A percentile compares a stretch with the other conserved stretches of the same genome.
phyloP scores from a whole-genome alignment of 2,329 filamentous ascomycete species.

The Aaosphaeria arxii region DNA sequence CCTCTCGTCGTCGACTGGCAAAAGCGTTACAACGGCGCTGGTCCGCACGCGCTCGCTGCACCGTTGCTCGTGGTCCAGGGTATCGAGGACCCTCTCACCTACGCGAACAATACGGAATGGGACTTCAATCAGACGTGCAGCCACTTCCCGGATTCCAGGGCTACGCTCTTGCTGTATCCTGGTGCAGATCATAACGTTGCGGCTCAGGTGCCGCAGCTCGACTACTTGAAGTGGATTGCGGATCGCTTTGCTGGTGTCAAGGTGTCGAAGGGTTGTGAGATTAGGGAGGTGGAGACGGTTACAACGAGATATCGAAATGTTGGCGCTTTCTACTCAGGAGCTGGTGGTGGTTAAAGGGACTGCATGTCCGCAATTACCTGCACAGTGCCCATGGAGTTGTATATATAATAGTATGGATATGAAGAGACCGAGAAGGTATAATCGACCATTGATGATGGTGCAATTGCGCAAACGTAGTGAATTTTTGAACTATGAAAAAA shows the following conservation, averaged over 20 bases:
- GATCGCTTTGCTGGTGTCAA: slow-evolving; percentile 11
- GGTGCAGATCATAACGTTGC: slow-evolving; percentile 13
- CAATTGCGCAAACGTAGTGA: no score
- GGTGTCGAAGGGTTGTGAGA: slow-evolving; percentile 5
- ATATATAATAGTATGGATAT: no score
- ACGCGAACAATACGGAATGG: slow-evolving; percentile 15
- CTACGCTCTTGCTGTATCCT: slow-evolving; percentile 13
- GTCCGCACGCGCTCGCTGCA: slow-evolving; percentile 16
- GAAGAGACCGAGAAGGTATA: no score
- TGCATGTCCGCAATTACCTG: no score
- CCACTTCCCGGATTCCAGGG: slow-evolving; percentile 8
- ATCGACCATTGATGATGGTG: no score
- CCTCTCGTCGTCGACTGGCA: slow-evolving; percentile 17
- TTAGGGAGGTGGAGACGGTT: slow-evolving; percentile 5
- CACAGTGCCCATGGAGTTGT: no score
- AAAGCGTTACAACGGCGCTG: slow-evolving; percentile 18
- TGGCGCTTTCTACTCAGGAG: slow-evolving; percentile 1
- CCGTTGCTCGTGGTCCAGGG: slow-evolving; percentile 19
- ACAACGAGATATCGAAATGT: slow-evolving; percentile 6
- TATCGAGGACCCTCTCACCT: slow-evolving; percentile 8
- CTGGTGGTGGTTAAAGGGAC: background rate
- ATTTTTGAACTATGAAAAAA: no score
- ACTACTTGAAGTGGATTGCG: slow-evolving; percentile 13
- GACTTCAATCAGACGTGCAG: slow-evolving; percentile 18
- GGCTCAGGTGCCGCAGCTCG: slow-evolving; percentile 4